phyloP scores from a whole-genome alignment of 2,329 filamentous ascomycete species.

The Rachicladosporium sp. region DNA sequence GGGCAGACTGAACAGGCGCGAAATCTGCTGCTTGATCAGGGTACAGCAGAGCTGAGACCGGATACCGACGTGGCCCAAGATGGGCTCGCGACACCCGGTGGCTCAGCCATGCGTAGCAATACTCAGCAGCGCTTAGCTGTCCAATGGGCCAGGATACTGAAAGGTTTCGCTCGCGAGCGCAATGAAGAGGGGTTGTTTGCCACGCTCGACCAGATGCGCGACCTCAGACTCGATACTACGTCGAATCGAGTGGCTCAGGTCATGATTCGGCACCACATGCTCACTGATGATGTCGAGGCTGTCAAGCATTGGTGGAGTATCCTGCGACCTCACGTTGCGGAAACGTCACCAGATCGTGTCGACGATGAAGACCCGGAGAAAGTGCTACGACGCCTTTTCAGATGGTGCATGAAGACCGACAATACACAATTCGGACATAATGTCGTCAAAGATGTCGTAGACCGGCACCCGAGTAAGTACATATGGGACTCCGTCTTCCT shows the following conservation, averaged over 20 bases:
- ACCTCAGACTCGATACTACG: slow-evolving; percentile 7
- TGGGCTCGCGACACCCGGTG: not conserved
- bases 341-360: no score
- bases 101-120: not conserved
- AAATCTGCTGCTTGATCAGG: no score
- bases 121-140: not conserved
- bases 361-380: no score
- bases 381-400: slow-evolving; percentile 22
- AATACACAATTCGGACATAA: slow-evolving; percentile 50
- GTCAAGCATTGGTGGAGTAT: slow-evolving; percentile 50
- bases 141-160: slow-evolving; percentile 24
- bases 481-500: slow-evolving; percentile 62
- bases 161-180: slow-evolving; percentile 50
- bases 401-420: slow-evolving; percentile 29
- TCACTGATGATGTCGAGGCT: slow-evolving; percentile 43
- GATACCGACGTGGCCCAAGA: not conserved
- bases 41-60: not conserved
- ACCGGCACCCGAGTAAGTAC: slow-evolving; percentile 16
- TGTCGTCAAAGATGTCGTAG: slow-evolving; percentile 37
- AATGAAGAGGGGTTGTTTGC: slow-evolving; percentile 45
- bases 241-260: not conserved
- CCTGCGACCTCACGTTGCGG: no score
- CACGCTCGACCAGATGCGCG: slow-evolving; percentile 42
- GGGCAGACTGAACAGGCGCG: no score
- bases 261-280: slow-evolving; percentile 46